Conservation (phyloP, 192 early-diverging fungal genomes). For the Backusella parvicylindrica region DNA sequence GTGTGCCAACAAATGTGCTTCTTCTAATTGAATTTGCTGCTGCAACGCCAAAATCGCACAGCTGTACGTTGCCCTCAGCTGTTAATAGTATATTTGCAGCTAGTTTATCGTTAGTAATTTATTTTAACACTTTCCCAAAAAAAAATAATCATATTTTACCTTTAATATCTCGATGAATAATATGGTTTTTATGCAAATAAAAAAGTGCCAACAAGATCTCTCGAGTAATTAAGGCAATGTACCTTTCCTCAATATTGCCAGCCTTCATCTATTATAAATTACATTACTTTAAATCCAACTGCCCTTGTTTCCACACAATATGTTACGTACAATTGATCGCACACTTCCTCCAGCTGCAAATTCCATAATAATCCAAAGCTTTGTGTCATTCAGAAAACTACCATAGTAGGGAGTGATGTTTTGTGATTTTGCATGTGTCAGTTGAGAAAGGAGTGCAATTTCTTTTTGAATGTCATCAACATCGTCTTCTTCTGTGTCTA, state of each 20-base stretch:
- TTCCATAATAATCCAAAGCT: conserved; percentile 99
- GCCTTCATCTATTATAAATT: conserved; percentile 59
- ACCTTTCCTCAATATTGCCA: conserved; percentile 84
- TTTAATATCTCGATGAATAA: conserved; percentile 99
- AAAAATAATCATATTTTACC: too few relatives aligned
- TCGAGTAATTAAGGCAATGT: conserved; percentile 84
- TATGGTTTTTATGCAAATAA: conserved; percentile 91
- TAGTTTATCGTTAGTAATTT: neutral
- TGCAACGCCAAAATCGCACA: conserved; percentile 97
- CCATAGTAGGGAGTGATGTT: conserved; percentile 95
- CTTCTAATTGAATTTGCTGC: conserved; percentile 72
- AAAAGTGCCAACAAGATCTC: conserved; percentile 86
- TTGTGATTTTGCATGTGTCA: conserved; percentile 75
- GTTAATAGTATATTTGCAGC: conserved; percentile 91
- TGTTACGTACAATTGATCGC: conserved; percentile 58
- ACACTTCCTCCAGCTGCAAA: conserved; percentile 95
- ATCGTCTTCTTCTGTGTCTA: conserved; percentile 96
- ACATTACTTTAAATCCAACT: neutral
- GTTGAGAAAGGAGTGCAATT: conserved; percentile 84
- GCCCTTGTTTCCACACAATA: neutral
- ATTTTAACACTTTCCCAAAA: neutral
- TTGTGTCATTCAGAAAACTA: conserved; percentile 83
- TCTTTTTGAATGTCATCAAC: conserved; percentile 94
- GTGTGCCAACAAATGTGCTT: conserved; percentile 95
- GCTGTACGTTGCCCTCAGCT: conserved; percentile 83